Percentiles rank a stretch among this genome's conserved stretches.
Evolutionary conservation across 768 basidiomycete species (phyloP).

Genomic region (Leccinum barrowsii): DNA sequence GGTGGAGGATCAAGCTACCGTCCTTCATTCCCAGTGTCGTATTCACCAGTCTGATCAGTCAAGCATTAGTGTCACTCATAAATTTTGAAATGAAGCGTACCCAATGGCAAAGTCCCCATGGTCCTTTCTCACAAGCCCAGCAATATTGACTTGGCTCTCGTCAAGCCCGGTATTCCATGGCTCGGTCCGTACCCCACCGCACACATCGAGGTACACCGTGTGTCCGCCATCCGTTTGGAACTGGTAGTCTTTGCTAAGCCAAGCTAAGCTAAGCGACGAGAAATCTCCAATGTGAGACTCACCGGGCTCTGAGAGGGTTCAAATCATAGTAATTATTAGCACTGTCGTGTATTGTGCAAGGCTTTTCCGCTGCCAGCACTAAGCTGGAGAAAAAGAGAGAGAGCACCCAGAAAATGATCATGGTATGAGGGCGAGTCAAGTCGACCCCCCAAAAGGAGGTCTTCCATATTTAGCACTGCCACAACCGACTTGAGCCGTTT

Average conservation of each 20-base stretch:
- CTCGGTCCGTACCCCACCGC: constrained; percentile 53
- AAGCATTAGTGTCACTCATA: neutral
- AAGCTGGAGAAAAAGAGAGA: constrained; percentile 1
- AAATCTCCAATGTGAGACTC: constrained; percentile 12
- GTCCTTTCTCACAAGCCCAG: constrained; percentile 55
- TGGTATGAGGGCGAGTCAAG: constrained; percentile 9
- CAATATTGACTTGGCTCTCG: constrained; percentile 47
- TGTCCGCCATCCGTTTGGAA: constrained; percentile 46
- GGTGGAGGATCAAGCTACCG: constrained; percentile 50
- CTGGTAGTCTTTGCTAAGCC: constrained; percentile 60
- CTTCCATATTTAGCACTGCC: constrained; percentile 11
- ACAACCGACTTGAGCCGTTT: constrained; percentile 28
- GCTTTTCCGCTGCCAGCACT: constrained; percentile 41
- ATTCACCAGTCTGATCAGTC: constrained; percentile 38
- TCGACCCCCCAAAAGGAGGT: constrained; percentile 27
- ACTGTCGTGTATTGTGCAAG: constrained; percentile 54
- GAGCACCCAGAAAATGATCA: constrained; percentile 1
- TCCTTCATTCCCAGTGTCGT: constrained; percentile 56
- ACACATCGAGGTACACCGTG: constrained; percentile 59
- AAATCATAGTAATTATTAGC: constrained; percentile 63
- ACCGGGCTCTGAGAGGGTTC: constrained; percentile 59
- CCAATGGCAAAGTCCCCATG: constrained; percentile 74
- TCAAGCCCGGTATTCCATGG: constrained; percentile 56
- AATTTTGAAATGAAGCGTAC: constrained; percentile 32
- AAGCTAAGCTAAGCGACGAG: constrained; percentile 8